These are phyloP conservation scores for Leccinum barrowsii DNA, from an alignment of 768 basidiomycete genomes.

Conservation along the genomic window DNA sequence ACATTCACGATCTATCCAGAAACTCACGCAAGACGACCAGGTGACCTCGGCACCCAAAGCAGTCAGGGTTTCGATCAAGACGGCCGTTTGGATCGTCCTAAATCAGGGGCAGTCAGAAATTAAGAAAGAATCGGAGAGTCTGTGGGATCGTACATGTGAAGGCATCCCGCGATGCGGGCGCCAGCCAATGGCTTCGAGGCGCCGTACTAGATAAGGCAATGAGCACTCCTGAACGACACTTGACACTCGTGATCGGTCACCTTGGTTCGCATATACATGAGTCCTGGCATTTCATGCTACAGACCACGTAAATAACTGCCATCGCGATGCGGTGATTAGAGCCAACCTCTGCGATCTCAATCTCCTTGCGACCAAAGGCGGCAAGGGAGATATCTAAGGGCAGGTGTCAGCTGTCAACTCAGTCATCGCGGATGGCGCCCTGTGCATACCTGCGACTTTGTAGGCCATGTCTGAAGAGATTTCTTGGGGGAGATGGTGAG, in stretches of 20 bases:
- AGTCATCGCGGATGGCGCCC: not conserved
- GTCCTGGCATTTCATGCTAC: conserved; percentile 92
- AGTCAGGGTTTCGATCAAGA: conserved; percentile 96
- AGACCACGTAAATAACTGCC: conserved; percentile 8
- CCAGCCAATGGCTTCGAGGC: conserved; percentile 84
- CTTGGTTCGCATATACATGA: conserved; percentile 90
- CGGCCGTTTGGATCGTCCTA: conserved; percentile 98
- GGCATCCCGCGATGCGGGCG: conserved; percentile 94
- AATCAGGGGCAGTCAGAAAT: conserved; percentile 5
- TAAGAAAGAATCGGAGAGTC: not conserved
- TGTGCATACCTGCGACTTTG: conserved; percentile 79
- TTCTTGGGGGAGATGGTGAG: conserved; percentile 18
- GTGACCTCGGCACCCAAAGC: conserved; percentile 95
- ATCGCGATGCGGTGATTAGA: conserved; percentile 13
- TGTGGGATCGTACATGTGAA: conserved; percentile 76
- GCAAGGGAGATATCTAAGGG: conserved; percentile 86
- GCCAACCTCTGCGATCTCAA: conserved; percentile 94
- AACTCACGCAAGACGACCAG: conserved; percentile 94
- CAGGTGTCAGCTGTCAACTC: conserved; percentile 1
- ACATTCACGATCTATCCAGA: not conserved
- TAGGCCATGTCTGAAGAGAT: conserved; percentile 55
- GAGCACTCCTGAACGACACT: conserved; percentile 9
- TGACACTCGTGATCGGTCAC: conserved; percentile 35
- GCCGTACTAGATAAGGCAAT: conserved; percentile 54
- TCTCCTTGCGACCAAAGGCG: conserved; percentile 99